Percentiles rank a stretch among this genome's conserved stretches.
Conservation (phyloP, 306 rosid genomes). For the Dicorynia guianensis region DNA sequence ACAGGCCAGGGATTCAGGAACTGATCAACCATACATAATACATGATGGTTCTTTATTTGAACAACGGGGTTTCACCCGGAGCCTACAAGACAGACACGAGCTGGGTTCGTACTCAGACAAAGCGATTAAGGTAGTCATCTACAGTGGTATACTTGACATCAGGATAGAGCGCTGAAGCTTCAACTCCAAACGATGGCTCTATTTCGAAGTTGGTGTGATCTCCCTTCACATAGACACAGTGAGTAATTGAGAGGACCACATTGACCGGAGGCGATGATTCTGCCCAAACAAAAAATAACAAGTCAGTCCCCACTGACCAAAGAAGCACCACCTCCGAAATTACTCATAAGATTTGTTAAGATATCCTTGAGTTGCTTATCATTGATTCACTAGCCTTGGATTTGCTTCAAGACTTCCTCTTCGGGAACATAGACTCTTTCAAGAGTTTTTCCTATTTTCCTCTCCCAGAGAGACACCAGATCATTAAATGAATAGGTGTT, state of each 20-base stretch:
- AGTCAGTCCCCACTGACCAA: conserved; percentile 10
- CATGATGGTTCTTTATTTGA: conserved; percentile 23
- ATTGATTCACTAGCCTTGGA: conserved; percentile 47
- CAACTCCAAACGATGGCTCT: conserved; percentile 68
- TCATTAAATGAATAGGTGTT: conserved; percentile 55
- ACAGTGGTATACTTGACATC: conserved; percentile 72
- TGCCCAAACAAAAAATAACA: conserved; percentile 27
- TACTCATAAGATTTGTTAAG: too few relatives aligned
- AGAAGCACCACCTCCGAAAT: too few relatives aligned
- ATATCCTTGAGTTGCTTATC: too few relatives aligned
- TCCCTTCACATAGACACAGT: conserved; percentile 62
- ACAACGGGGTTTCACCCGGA: background rate
- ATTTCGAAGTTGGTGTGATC: conserved; percentile 73
- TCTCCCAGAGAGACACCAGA: conserved; percentile 62
- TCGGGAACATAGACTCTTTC: conserved; percentile 51
- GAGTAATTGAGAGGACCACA: conserved; percentile 43
- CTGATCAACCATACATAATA: too few relatives aligned
- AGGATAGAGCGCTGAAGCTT: conserved; percentile 70
- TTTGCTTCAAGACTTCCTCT: conserved; percentile 46
- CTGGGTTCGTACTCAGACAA: conserved; percentile 40
- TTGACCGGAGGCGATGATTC: conserved; percentile 57
- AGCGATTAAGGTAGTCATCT: conserved; percentile 68
- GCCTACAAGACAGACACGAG: background rate
- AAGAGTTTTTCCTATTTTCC: conserved; percentile 55
- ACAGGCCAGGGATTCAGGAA: too few relatives aligned